Base-by-base conservation (phyloP, 768 basidiomycete genomes). In the Tricholomella constricta region DNA sequence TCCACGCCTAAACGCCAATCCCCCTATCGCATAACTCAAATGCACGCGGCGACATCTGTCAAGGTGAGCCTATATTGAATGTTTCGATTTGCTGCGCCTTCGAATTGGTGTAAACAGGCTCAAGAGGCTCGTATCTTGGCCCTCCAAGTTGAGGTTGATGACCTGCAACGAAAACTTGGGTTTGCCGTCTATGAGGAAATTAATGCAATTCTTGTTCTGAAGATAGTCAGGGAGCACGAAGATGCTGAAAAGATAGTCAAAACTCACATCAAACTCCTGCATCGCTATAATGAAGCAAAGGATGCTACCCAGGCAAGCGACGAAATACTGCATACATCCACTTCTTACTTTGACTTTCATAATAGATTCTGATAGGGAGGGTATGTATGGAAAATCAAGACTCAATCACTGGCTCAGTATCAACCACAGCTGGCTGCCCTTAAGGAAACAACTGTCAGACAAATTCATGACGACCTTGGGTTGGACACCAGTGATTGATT, bases 201-300 rank as follows among this genome's bases (percentile, higher is more conserved):
- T 22, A 6, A 19, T 26, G 38, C 20, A 22, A 45, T 27, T 5
- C n/a, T n/a, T n/a, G n/a, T n/a, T 27, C 45, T 14, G 20, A 48
- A 19, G 20, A 19, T 38, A 4, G 25, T n/a, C 45, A 69, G 69
- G 25, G 59, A 57, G 23, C 34, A 55, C 29, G 55, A 59, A 43
- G 61, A 69, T 49, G 65, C 70, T 8, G 66, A 68, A 29, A 58
- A 53, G 34, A 69, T 65, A 37, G 66, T 87, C 20, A 82, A 84
- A 55, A 70, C 73, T 12, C 88, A 91, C 60, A 91, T 91, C 66
- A 80, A 79, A 58, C 72, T 89, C 3, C 71, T 91, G 31, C 90
- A 91, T 65, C 74, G 72, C 32, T 92, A 91, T 56, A 91, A 91
- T 55, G 90, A 91, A 65, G 81, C 88, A 8, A 91, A 91, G 63